Conservation (phyloP, 2,329 filamentous ascomycete species). For the Phialemoniopsis sp. region DNA sequence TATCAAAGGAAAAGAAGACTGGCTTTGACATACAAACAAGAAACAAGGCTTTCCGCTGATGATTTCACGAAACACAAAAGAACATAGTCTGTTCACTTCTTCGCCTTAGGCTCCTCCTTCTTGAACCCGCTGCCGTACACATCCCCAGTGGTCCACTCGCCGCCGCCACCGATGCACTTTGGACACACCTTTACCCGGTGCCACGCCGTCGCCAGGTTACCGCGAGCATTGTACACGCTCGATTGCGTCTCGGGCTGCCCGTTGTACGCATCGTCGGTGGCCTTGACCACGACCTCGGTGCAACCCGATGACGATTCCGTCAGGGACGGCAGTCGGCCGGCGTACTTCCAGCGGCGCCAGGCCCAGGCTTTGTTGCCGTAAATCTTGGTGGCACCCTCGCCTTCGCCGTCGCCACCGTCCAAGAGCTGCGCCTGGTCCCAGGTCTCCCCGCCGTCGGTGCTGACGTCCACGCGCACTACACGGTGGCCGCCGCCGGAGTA, state of each 20-base stretch:
- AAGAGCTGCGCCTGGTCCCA: constrained; percentile 62
- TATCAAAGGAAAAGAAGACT: too few relatives aligned
- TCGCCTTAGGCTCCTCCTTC: constrained; percentile 9
- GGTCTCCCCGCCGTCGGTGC: constrained; percentile 56
- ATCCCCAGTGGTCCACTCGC: constrained; percentile 18
- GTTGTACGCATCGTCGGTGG: constrained; percentile 63
- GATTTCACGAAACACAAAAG: too few relatives aligned
- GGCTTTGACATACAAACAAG: too few relatives aligned
- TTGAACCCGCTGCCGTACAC: constrained; percentile 19
- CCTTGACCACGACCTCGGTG: constrained; percentile 58
- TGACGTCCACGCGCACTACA: constrained; percentile 65
- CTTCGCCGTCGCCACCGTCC: constrained; percentile 16
- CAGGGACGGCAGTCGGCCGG: constrained; percentile 34
- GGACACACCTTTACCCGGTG: constrained; percentile 46
- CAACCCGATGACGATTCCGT: constrained; percentile 20
- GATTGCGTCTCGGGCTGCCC: constrained; percentile 59
- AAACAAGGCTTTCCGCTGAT: too few relatives aligned
- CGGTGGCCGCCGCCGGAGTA: constrained; percentile 63
- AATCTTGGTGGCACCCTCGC: constrained; percentile 13
- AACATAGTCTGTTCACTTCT: too few relatives aligned
- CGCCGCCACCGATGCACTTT: constrained; percentile 12
- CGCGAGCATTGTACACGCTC: constrained; percentile 59
- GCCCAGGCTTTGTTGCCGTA: constrained; percentile 49
- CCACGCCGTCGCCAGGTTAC: constrained; percentile 65
- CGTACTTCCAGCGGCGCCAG: constrained; percentile 61